These are phyloP conservation scores for Cochlearia excelsa DNA, from an alignment of 345 rosid species.

Conservation along the genomic window DNA sequence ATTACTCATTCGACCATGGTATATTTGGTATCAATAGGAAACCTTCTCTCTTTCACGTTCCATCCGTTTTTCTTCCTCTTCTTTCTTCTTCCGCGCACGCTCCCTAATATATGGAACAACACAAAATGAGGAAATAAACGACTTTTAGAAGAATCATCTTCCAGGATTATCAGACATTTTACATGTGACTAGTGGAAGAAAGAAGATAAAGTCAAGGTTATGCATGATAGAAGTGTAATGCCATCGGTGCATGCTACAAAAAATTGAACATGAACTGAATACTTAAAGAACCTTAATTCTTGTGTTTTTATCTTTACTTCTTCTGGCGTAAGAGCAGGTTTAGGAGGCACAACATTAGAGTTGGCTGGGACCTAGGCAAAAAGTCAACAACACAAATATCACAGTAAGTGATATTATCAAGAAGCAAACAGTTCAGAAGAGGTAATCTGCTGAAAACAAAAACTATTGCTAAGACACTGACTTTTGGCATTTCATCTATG, in stretches of 20 bases:
- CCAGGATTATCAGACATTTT: neutral
- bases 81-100: slow-evolving; percentile 97
- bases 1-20: neutral
- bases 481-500: slow-evolving; percentile 88
- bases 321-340: slow-evolving; percentile 84
- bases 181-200: neutral
- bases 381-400: slow-evolving; percentile 12
- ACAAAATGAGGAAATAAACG: too few species aligned
- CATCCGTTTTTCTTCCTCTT: slow-evolving; percentile 85
- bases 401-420: slow-evolving; percentile 7
- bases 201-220: neutral
- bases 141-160: slow-evolving; percentile 3
- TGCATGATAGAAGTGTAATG: slow-evolving; percentile 9
- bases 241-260: slow-evolving; percentile 2
- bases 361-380: slow-evolving; percentile 59
- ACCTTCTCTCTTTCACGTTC: slow-evolving; percentile 98
- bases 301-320: slow-evolving; percentile 74
- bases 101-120: slow-evolving; percentile 45
- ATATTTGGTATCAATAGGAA: neutral
- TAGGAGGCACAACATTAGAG: slow-evolving; percentile 57
- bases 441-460: too few species aligned
- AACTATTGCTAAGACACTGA: slow-evolving; percentile 25
- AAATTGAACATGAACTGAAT: slow-evolving; percentile 17
- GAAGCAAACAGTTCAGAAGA: neutral
- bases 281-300: slow-evolving; percentile 64